These are phyloP conservation scores for Chaetomium fimeti DNA, from an alignment of 495 filamentous ascomycete genomes.

Conservation along the genomic window DNA sequence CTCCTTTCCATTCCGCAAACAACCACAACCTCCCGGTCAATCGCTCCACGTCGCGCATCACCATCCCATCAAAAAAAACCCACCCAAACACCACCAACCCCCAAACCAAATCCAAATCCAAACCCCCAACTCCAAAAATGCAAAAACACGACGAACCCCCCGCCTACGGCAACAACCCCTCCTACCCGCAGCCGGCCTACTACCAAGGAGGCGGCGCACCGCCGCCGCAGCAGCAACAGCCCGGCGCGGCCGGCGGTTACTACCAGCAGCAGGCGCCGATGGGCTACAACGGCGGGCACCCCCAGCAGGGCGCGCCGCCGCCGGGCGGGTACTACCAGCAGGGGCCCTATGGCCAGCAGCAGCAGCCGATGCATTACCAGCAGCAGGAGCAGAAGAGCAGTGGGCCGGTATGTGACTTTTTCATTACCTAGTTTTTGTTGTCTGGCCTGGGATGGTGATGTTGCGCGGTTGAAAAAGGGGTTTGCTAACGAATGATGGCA, in stretches of 20 bases:
- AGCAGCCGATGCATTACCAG: slow-evolving; percentile 21
- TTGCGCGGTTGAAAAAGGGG: not conserved
- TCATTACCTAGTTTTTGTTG: not conserved
- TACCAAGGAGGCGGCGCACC: slow-evolving; percentile 13
- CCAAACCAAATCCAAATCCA: too few relatives aligned
- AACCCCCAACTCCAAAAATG: slow-evolving; percentile 26
- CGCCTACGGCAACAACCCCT: slow-evolving; percentile 36
- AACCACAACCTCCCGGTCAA: not conserved
- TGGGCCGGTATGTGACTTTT: slow-evolving; percentile 26
- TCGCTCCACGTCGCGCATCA: too few relatives aligned
- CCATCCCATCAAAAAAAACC: too few relatives aligned
- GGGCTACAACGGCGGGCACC: slow-evolving; percentile 39
- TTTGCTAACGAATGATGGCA: not conserved
- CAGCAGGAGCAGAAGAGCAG: slow-evolving; percentile 31
- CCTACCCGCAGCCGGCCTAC: slow-evolving; percentile 18
- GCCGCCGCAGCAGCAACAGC: not conserved
- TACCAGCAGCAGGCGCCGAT: slow-evolving; percentile 44
- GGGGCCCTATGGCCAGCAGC: not conserved
- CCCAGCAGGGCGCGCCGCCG: slow-evolving; percentile 22
- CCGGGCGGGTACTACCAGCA: slow-evolving; percentile 30
- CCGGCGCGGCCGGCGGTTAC: slow-evolving; percentile 32
- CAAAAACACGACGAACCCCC: slow-evolving; percentile 45
- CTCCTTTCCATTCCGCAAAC: too few relatives aligned
- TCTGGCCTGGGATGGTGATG: not conserved
- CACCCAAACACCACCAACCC: not conserved